These are phyloP conservation scores for Cystobasidium slooffiae DNA, from an alignment of 1,284 basidiomycete species.

Conservation along the genomic window DNA sequence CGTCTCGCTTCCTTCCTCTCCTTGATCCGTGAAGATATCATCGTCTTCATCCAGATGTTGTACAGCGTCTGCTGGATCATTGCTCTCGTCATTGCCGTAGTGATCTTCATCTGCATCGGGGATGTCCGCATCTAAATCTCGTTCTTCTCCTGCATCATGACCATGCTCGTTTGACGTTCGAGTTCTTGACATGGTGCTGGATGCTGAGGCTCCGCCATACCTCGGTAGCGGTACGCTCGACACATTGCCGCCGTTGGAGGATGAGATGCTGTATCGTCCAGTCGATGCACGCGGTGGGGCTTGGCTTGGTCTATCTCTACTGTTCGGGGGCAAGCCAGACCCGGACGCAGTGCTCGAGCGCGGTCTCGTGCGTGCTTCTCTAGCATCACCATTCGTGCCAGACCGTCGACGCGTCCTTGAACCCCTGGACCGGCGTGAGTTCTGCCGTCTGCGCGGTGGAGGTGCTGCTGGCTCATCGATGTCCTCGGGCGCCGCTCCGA, in stretches of 20 bases:
- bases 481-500: background rate
- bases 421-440: background rate
- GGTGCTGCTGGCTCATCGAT: background rate
- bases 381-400: slow-evolving; percentile 10
- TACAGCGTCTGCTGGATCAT: slow-evolving; percentile 18
- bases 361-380: slow-evolving; percentile 7
- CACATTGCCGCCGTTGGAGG: slow-evolving; percentile 22
- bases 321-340: slow-evolving; percentile 13
- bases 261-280: slow-evolving; percentile 30
- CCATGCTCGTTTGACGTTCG: slow-evolving; percentile 8
- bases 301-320: slow-evolving; percentile 7
- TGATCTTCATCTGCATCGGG: slow-evolving; percentile 32
- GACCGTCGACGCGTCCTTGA: slow-evolving; percentile 10
- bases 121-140: slow-evolving; percentile 41
- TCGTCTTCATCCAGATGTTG: slow-evolving; percentile 28
- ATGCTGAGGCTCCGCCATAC: slow-evolving; percentile 8
- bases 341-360: slow-evolving; percentile 17
- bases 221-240: slow-evolving; percentile 18
- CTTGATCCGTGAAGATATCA: slow-evolving; percentile 36
- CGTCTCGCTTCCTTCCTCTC: slow-evolving; percentile 14
- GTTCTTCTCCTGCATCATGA: background rate
- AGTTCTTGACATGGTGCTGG: slow-evolving; percentile 19
- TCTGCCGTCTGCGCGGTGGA: background rate
- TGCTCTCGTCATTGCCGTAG: slow-evolving; percentile 22
- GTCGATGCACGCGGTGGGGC: slow-evolving; percentile 13